Evolutionary conservation across 108 stramenopile genomes (phyloP).

Genomic region (Nitzschia sp.): DNA sequence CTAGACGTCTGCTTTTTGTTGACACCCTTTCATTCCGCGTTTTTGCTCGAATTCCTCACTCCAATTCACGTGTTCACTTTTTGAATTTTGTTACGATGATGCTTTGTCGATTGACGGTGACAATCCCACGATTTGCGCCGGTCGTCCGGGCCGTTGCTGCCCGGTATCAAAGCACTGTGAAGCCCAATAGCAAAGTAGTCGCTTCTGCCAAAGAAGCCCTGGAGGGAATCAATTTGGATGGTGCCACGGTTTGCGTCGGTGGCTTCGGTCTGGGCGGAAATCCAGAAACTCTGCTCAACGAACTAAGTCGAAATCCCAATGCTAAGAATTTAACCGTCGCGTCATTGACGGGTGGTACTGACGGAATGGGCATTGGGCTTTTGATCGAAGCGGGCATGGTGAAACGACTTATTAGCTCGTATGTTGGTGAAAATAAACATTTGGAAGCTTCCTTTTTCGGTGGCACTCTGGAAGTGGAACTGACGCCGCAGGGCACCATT

Average conservation of each 20-base stretch:
- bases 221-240: slow-evolving; percentile 24
- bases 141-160: neutral
- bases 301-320: slow-evolving; percentile 23
- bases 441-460: slow-evolving; percentile 87
- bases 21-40: too few relatives aligned
- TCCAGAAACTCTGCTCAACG: slow-evolving; percentile 77
- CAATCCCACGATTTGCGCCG: neutral
- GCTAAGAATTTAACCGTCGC: slow-evolving; percentile 73
- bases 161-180: slow-evolving; percentile 2
- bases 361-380: slow-evolving; percentile 76
- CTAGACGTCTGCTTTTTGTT: too few relatives aligned
- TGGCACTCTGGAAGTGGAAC: slow-evolving; percentile 85
- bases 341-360: slow-evolving; percentile 85
- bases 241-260: slow-evolving; percentile 41
- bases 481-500: slow-evolving; percentile 90
- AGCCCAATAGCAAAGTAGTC: slow-evolving; percentile 31
- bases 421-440: slow-evolving; percentile 92
- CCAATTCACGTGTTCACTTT: too few relatives aligned
- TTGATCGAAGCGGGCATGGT: slow-evolving; percentile 83
- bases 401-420: slow-evolving; percentile 83
- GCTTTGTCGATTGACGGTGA: neutral
- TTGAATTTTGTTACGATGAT: neutral
- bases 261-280: slow-evolving; percentile 80
- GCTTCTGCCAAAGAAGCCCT: slow-evolving; percentile 43
- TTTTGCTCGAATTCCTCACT: too few relatives aligned